Percentiles rank a stretch among this genome's conserved stretches.
These are phyloP conservation scores for Lachancea sp. DNA, from an alignment of 805 yeast species.

Conservation along the genomic window DNA sequence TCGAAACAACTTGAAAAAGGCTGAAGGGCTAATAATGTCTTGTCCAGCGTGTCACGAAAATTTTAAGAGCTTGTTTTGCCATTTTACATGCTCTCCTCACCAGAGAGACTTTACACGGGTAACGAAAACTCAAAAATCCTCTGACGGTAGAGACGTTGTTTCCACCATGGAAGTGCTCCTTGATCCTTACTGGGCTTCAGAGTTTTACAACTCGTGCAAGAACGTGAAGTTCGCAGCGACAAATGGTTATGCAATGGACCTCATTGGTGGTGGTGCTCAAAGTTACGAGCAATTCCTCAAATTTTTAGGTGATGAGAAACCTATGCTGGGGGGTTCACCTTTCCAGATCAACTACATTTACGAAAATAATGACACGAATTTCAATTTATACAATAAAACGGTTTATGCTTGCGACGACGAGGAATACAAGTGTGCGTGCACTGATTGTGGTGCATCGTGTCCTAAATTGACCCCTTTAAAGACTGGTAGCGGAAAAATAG, in stretches of 20 bases:
- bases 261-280: conserved; percentile 95
- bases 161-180: conserved; percentile 63
- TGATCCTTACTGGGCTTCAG: conserved; percentile 51
- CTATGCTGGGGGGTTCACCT: conserved; percentile 90
- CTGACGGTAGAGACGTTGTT: conserved; percentile 51
- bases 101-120: conserved; percentile 72
- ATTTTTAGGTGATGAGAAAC: conserved; percentile 92
- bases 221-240: conserved; percentile 89
- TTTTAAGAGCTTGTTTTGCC: conserved; percentile 77
- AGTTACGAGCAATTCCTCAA: conserved; percentile 67
- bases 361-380: conserved; percentile 24
- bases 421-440: conserved; percentile 72
- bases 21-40: conserved; percentile 73
- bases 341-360: conserved; percentile 80
- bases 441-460: conserved; percentile 81
- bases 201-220: conserved; percentile 77
- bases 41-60: conserved; percentile 92
- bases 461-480: conserved; percentile 54
- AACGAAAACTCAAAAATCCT: conserved; percentile 38
- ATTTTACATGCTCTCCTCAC: conserved; percentile 83
- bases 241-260: conserved; percentile 93
- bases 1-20: conserved; percentile 58
- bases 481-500: conserved; percentile 45
- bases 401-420: conserved; percentile 52
- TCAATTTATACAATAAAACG: conserved; percentile 16